Evolutionary conservation across 1,139 yeast species (phyloP).

Genomic region (Debaryomyces singareniensis): DNA sequence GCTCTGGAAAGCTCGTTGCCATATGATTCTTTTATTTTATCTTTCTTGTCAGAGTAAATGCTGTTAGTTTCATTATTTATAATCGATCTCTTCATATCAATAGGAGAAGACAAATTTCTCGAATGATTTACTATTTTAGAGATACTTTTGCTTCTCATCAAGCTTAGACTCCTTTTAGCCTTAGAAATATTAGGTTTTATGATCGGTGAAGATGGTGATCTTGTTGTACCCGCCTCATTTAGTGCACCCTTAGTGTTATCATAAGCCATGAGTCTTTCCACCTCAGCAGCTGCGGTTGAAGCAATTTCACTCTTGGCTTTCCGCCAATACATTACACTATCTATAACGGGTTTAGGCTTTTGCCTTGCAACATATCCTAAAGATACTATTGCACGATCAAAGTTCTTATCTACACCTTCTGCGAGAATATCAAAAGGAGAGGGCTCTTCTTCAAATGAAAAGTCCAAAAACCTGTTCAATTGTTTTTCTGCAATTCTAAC

Average conservation of each 20-base stretch:
- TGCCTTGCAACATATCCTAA: slow-evolving; percentile 85
- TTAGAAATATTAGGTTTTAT: slow-evolving; percentile 8
- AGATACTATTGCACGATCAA: slow-evolving; percentile 79
- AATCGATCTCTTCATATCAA: slow-evolving; percentile 4
- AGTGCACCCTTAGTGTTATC: slow-evolving; percentile 13
- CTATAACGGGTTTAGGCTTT: slow-evolving; percentile 93
- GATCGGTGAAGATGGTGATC: no score
- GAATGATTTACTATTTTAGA: slow-evolving; percentile 19
- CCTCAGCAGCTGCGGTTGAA: slow-evolving; percentile 62
- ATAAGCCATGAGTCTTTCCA: slow-evolving; percentile 32
- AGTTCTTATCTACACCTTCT: slow-evolving; percentile 79
- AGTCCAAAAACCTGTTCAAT: slow-evolving; percentile 65
- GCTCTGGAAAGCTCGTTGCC: slow-evolving; percentile 50
- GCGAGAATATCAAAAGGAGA: slow-evolving; percentile 77
- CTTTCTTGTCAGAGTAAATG: slow-evolving; percentile 12
- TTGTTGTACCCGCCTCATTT: not conserved
- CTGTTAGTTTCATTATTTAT: not conserved
- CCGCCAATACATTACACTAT: slow-evolving; percentile 98
- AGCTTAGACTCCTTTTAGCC: slow-evolving; percentile 34
- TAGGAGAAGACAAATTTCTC: slow-evolving; percentile 6
- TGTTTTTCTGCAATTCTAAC: slow-evolving; percentile 90
- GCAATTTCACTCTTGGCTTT: slow-evolving; percentile 85
- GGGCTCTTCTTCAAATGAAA: slow-evolving; percentile 67
- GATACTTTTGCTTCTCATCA: slow-evolving; percentile 37
- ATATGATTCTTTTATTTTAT: slow-evolving; percentile 18